Percentiles rank a stretch among this genome's conserved stretches.
These are phyloP conservation scores for Bolboschoenus planiculmis DNA, from an alignment of 176 grass and related monocot genomes.

Conservation along the genomic window DNA sequence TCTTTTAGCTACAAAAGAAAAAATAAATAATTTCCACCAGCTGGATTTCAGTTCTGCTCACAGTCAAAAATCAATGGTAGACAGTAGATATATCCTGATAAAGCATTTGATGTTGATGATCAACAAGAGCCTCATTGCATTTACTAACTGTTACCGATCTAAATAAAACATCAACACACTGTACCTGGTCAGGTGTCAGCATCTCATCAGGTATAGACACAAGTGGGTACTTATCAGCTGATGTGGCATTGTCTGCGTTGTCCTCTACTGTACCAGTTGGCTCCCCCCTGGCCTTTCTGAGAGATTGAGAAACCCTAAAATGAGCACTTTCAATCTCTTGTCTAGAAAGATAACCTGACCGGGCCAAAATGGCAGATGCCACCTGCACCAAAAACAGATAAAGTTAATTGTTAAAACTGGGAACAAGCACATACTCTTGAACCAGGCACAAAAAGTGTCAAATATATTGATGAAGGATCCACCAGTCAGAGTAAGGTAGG, in stretches of 20 bases:
- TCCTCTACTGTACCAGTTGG: conserved; percentile 56
- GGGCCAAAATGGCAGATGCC: conserved; percentile 43
- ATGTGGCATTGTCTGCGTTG: conserved; percentile 32
- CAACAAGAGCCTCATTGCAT: neutral
- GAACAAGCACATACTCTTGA: neutral
- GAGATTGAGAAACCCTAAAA: conserved; percentile 52
- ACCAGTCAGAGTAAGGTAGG: neutral
- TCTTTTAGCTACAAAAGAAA: conserved; percentile 69
- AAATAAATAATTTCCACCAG: neutral
- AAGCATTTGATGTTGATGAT: neutral
- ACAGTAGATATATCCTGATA: neutral
- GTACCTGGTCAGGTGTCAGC: conserved; percentile 77
- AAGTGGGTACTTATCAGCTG: conserved; percentile 79
- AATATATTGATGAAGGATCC: neutral
- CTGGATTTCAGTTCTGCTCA: neutral
- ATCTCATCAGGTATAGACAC: conserved; percentile 69
- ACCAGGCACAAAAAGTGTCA: neutral
- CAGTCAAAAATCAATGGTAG: neutral
- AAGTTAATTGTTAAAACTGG: neutral
- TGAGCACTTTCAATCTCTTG: conserved; percentile 83
- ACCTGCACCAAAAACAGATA: neutral
- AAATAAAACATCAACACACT: neutral
- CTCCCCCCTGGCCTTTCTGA: conserved; percentile 93
- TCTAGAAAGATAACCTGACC: conserved; percentile 55
- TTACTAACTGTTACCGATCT: neutral